These are phyloP conservation scores for Ceratobasidium theobromae DNA, from an alignment of 1,284 basidiomycete genomes.

Conservation along the genomic window DNA sequence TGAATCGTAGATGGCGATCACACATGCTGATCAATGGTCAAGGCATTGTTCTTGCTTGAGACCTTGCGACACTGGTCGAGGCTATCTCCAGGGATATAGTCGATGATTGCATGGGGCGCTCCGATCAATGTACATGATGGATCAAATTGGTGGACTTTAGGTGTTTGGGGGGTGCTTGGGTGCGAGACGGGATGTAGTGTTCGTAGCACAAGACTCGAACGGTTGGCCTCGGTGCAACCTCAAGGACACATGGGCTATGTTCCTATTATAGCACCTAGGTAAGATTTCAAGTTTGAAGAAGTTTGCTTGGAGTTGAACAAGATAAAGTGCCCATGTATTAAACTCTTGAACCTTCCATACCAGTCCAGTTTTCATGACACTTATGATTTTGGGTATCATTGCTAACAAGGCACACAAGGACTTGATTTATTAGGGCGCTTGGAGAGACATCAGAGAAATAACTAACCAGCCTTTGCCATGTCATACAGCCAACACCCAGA, in stretches of 20 bases:
- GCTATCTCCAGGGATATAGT: conserved; percentile 14
- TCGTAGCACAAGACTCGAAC: conserved; percentile 18
- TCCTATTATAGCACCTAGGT: conserved; percentile 13
- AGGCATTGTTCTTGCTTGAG: background rate
- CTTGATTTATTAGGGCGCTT: no score
- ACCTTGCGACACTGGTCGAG: background rate
- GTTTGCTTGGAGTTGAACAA: background rate
- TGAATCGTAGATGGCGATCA: background rate
- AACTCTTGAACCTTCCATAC: conserved; percentile 2
- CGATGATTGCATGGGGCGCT: conserved; percentile 21
- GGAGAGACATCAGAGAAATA: no score
- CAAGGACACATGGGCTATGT: conserved; percentile 15
- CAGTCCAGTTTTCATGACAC: conserved; percentile 10
- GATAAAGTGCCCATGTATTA: background rate
- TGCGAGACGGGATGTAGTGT: conserved; percentile 6
- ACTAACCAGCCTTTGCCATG: no score
- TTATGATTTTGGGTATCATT: conserved; percentile 8
- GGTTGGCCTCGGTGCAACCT: conserved; percentile 15
- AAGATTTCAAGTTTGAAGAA: background rate
- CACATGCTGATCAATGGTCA: background rate
- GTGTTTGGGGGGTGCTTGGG: conserved; percentile 1
- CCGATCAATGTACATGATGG: background rate
- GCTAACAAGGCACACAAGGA: no score
- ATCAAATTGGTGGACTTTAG: conserved; percentile 21
- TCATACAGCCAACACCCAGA: no score